phyloP scores from a whole-genome alignment of 257 asterid species.

The Przewalskia tangutica region DNA sequence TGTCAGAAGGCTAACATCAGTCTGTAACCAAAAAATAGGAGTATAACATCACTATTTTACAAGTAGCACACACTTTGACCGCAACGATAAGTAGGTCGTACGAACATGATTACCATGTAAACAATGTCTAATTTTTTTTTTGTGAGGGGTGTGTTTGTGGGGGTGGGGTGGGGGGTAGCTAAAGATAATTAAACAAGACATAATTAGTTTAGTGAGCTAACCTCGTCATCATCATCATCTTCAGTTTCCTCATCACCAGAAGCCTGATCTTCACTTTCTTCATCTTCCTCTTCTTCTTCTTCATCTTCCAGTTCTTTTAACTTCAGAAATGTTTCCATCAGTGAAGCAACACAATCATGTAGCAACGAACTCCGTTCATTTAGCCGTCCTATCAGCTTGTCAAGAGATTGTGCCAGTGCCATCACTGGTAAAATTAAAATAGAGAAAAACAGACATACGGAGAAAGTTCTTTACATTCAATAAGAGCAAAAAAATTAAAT shows the following conservation, averaged over 20 bases:
- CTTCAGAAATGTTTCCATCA: constrained; percentile 24
- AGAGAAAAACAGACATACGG: not conserved
- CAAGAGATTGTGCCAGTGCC: constrained; percentile 24
- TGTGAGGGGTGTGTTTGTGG: not conserved
- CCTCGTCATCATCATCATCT: constrained; percentile 21
- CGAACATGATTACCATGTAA: not conserved
- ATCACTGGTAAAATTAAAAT: constrained; percentile 17
- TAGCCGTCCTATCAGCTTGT: constrained; percentile 12
- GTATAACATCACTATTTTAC: not conserved
- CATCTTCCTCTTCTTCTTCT: constrained; percentile 19
- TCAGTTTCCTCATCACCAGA: constrained; percentile 22
- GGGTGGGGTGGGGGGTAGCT: not conserved
- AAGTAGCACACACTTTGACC: not conserved
- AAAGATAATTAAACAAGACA: not conserved
- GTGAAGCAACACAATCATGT: constrained; percentile 17
- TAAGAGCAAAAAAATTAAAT: not conserved
- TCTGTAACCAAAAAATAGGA: not conserved
- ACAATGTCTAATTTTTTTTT: not conserved
- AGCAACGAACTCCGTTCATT: constrained; percentile 5
- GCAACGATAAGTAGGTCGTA: not conserved
- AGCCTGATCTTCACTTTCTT: constrained; percentile 18
- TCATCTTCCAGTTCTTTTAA: constrained; percentile 19
- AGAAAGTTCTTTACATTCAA: not conserved
- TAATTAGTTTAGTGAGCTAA: constrained; percentile 1
- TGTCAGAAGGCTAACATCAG: not conserved